Conservation (phyloP, 2,329 filamentous ascomycete genomes). For the Sarocladium brachiariae region DNA sequence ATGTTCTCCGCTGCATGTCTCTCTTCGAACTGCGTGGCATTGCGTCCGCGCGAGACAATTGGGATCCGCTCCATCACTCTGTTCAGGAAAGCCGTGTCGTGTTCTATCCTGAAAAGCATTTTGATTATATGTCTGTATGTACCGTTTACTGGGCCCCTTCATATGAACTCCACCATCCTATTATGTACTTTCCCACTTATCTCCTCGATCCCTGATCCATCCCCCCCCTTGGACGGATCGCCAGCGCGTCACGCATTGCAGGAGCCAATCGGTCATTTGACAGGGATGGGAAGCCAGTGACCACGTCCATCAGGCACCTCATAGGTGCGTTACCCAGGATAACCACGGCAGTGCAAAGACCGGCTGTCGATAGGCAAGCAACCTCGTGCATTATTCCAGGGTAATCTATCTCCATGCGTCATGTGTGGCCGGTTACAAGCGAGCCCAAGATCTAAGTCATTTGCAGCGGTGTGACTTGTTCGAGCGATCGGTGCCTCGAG, state of each 20-base stretch:
- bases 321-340: background rate
- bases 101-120: background rate
- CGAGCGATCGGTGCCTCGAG: background rate
- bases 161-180: background rate
- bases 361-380: background rate
- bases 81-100: background rate
- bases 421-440: background rate
- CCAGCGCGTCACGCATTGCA: background rate
- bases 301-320: background rate
- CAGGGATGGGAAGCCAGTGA: background rate
- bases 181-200: no score
- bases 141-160: background rate
- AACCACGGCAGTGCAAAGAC: background rate
- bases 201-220: background rate
- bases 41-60: slow-evolving; percentile 4
- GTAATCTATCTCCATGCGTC: no score
- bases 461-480: background rate
- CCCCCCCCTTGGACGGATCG: background rate
- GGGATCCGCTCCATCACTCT: background rate
- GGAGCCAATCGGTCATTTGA: slow-evolving; percentile 3
- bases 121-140: background rate
- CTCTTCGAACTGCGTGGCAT: slow-evolving; percentile 1
- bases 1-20: slow-evolving; percentile 8
- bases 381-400: background rate
- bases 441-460: background rate